A percentile compares a stretch with the other conserved stretches of the same genome.
phyloP scores from a whole-genome alignment of 2,329 filamentous ascomycete species.

The Aureobasidium pullulans region DNA sequence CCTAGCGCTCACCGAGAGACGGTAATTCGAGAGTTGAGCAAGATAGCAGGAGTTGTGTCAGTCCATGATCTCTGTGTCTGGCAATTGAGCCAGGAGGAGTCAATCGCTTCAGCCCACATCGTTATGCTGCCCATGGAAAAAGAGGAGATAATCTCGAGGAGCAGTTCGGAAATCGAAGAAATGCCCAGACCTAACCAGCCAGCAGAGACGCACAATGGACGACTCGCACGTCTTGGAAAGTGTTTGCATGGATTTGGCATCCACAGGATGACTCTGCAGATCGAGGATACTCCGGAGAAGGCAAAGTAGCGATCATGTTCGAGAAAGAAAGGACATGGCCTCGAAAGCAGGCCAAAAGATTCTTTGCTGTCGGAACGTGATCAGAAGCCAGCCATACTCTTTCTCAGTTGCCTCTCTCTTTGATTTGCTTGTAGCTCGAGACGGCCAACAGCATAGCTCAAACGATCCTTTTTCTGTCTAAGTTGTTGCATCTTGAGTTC shows the following conservation, averaged over 20 bases:
- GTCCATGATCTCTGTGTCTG: conserved; percentile 70
- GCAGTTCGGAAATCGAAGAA: background rate
- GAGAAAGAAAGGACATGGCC: background rate
- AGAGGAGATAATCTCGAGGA: background rate
- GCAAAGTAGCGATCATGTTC: background rate
- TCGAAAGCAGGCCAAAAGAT: background rate
- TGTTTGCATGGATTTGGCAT: conserved; percentile 11
- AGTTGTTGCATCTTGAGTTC: conserved; percentile 58
- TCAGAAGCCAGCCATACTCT: conserved; percentile 53
- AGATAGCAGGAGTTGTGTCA: conserved; percentile 57
- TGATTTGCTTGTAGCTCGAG: conserved; percentile 82
- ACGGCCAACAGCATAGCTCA: conserved; percentile 80
- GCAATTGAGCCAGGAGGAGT: conserved; percentile 63
- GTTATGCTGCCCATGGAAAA: conserved; percentile 41
- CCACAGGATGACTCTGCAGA: conserved; percentile 5
- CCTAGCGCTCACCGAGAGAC: conserved; percentile 52
- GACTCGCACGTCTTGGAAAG: background rate
- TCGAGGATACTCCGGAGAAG: conserved; percentile 3
- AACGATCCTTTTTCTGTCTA: conserved; percentile 71
- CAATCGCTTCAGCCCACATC: conserved; percentile 63
- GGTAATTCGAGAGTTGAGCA: conserved; percentile 62
- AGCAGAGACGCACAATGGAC: conserved; percentile 1
- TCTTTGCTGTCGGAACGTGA: background rate
- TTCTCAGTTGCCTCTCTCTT: conserved; percentile 61
- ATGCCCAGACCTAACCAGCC: background rate